These are phyloP conservation scores for Nepenthes alata DNA, from an alignment of 179 eudicot species.

Conservation along the genomic window DNA sequence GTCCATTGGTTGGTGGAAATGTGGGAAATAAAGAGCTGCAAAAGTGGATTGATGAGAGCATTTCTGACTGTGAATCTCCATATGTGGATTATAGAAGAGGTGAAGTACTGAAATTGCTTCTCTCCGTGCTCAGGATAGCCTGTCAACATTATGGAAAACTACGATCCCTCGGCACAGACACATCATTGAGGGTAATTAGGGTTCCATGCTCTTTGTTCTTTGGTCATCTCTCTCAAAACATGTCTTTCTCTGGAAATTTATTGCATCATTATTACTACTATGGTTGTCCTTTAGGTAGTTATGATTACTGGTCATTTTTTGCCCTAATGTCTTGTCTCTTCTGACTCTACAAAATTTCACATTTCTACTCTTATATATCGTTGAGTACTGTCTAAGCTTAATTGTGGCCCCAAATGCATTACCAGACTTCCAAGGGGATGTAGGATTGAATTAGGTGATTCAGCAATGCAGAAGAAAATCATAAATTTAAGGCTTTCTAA, in stretches of 20 bases:
- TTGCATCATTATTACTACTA: not conserved
- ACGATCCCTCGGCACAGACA: slow-evolving; percentile 60
- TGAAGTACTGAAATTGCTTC: slow-evolving; percentile 50
- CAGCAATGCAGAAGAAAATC: too few species aligned
- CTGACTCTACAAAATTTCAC: not conserved
- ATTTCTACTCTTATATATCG: not conserved
- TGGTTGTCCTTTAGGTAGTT: not conserved
- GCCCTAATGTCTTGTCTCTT: not conserved
- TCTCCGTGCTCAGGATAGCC: slow-evolving; percentile 69
- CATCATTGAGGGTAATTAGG: slow-evolving; percentile 44
- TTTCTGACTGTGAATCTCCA: slow-evolving; percentile 25
- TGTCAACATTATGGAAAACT: slow-evolving; percentile 84
- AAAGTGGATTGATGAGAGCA: slow-evolving; percentile 85
- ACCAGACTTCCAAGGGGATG: too few species aligned
- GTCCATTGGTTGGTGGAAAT: slow-evolving; percentile 82
- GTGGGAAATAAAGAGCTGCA: slow-evolving; percentile 59
- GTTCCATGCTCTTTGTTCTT: slow-evolving; percentile 1
- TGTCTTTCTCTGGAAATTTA: not conserved
- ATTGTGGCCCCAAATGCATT: too few species aligned
- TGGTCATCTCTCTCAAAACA: not conserved
- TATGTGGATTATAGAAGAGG: slow-evolving; percentile 34
- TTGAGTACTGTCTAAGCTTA: too few species aligned
- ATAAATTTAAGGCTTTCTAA: too few species aligned
- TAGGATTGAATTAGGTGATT: too few species aligned
- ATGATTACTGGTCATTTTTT: not conserved